Percentiles rank a stretch among this genome's conserved stretches.
Evolutionary conservation across 129 eudicot genomes (phyloP).

Genomic region (Kitagawia praeruptora): DNA sequence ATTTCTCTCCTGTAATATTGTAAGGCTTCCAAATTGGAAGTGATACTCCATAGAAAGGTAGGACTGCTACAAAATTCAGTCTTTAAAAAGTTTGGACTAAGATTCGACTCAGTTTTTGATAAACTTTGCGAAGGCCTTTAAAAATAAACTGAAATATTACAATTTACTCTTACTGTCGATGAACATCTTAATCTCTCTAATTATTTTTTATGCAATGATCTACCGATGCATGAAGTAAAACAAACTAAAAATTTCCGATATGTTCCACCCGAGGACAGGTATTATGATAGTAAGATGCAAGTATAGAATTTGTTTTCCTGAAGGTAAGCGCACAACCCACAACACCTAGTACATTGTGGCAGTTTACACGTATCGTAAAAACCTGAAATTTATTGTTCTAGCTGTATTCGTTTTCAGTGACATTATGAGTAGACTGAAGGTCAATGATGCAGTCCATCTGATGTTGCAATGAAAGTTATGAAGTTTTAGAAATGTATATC

Average conservation of each 20-base stretch:
- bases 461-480: background rate
- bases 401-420: background rate
- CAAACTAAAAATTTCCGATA: no score
- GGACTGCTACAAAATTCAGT: background rate
- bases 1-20: no score
- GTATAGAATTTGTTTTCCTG: background rate
- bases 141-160: background rate
- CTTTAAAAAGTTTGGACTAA: background rate
- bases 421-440: background rate
- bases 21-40: background rate
- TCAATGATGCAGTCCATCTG: background rate
- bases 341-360: background rate
- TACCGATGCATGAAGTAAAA: background rate
- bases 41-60: background rate
- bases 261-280: background rate
- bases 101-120: no score
- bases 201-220: background rate
- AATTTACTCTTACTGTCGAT: background rate
- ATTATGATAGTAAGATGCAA: background rate
- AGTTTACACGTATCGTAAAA: background rate
- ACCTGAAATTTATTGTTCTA: background rate
- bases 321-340: background rate
- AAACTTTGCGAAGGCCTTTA: background rate
- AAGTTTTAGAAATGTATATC: background rate
- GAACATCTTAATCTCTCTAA: background rate